Percentiles rank a stretch among this genome's conserved stretches.
These are phyloP conservation scores for Pseudoperonospora humuli DNA, from an alignment of 352 stramenopile species.

Conservation along the genomic window DNA sequence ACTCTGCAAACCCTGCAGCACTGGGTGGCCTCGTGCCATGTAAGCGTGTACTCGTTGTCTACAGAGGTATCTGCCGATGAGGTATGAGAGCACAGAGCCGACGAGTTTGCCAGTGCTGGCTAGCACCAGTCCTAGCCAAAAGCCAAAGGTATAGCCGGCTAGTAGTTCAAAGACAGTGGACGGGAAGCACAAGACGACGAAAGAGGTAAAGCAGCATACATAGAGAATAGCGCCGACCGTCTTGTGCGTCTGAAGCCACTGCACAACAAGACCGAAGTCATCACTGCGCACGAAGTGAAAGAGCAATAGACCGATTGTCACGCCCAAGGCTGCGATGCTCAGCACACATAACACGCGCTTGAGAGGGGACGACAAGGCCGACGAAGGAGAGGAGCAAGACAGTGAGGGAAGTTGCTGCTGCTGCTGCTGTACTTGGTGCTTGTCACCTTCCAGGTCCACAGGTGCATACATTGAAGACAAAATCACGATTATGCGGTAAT, in stretches of 20 bases:
- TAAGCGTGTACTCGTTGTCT: constrained; percentile 50
- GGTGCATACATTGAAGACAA: constrained; percentile 23
- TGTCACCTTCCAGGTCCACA: constrained; percentile 15
- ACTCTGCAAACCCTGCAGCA: constrained; percentile 61
- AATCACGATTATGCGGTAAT: constrained; percentile 2
- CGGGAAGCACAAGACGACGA: constrained; percentile 59
- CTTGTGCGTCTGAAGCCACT: constrained; percentile 44
- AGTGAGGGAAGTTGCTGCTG: neutral
- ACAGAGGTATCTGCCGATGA: constrained; percentile 63
- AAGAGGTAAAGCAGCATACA: constrained; percentile 33
- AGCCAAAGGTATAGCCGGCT: constrained; percentile 71
- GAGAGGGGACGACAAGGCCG: neutral
- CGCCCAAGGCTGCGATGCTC: constrained; percentile 10
- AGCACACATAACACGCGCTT: constrained; percentile 19
- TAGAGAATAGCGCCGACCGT: constrained; percentile 37
- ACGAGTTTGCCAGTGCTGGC: constrained; percentile 58
- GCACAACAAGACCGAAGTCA: constrained; percentile 37
- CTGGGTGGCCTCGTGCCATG: constrained; percentile 57
- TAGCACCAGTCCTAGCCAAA: constrained; percentile 59
- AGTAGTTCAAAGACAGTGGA: constrained; percentile 74
- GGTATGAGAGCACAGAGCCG: constrained; percentile 59
- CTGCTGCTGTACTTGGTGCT: neutral
- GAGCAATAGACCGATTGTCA: constrained; percentile 20
- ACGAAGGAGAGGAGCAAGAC: neutral
- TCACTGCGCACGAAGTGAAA: constrained; percentile 38